Base-by-base conservation (phyloP, 2,329 filamentous ascomycete species). In the Talaromyces piceae region DNA sequence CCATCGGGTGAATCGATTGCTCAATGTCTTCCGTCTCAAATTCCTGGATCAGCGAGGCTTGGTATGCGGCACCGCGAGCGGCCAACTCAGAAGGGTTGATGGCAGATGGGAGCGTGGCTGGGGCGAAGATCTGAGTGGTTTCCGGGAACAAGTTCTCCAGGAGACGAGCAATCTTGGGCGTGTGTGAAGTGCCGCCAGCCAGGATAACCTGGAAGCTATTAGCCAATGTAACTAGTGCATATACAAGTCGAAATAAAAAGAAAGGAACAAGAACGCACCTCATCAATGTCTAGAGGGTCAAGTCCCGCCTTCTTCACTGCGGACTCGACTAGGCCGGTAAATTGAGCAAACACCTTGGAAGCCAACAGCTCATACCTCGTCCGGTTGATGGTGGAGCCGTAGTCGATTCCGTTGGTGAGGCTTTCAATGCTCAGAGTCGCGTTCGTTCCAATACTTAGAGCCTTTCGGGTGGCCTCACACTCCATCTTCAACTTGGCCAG, bases 11-110 rank as follows among this genome's bases (percentile, higher is more conserved):
- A 45, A 90, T 95, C 56, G 88, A 95, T 78, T 96, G 91, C 68
- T 94, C 88, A 61, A 98, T 94, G 67, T 97, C 91, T 59, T 89
- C 84, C 60, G 83, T 79, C 63, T 98, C 93, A 71, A 95, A 98
- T 71, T 95, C 91, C 70, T 91, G 84, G 69, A 98, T 89, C 57
- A 98, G 77, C 54, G 86, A 94, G 31, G 93, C 93, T 74, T 98
- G 93, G 62, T 98, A 89, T 27, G 93, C 91, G 55, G 93, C 93
- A 65, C 93, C 93, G 57, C 93, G 84, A 56, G 88, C 87, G 62
- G 86, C 78, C 51, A 96, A 80, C 75, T 97, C 91, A 3, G 89
- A 93, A 57, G 93, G 93, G 80, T 97, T 97, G 74, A 97, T 83
- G 56, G 91, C 87, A 23, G 77, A 78, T 33, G 85, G 63, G 58